phyloP scores from a whole-genome alignment of 2,329 filamentous ascomycete genomes.

The Penicillium vulpinum region DNA sequence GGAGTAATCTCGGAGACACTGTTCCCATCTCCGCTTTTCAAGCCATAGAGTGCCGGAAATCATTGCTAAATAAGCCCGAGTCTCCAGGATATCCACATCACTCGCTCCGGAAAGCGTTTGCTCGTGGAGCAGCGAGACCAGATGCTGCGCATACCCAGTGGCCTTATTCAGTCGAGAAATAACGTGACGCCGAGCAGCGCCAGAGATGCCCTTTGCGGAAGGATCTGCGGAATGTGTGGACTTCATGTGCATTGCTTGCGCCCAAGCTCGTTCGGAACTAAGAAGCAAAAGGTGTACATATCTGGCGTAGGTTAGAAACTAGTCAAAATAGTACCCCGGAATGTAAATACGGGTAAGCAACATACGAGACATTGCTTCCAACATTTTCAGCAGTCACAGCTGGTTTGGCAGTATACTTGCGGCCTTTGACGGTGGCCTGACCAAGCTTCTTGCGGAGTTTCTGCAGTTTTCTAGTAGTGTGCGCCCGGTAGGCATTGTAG shows the following conservation, averaged over 20 bases:
- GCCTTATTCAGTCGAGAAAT: constrained; percentile 84
- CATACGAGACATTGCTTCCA: constrained; percentile 72
- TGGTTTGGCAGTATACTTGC: constrained; percentile 75
- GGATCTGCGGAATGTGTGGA: constrained; percentile 75
- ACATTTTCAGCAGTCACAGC: constrained; percentile 74
- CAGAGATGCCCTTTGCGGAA: constrained; percentile 69
- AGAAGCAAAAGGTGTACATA: constrained; percentile 78
- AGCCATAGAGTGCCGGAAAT: constrained; percentile 76
- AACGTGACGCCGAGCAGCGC: constrained; percentile 81
- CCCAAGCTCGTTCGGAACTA: constrained; percentile 88
- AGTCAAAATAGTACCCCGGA: constrained; percentile 7
- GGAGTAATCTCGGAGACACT: constrained; percentile 73
- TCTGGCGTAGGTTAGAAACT: constrained; percentile 47
- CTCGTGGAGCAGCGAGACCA: constrained; percentile 67
- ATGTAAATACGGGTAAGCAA: constrained; percentile 6
- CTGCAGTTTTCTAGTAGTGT: constrained; percentile 77
- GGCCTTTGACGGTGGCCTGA: constrained; percentile 77
- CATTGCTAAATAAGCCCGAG: constrained; percentile 76
- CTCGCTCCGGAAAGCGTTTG: constrained; percentile 64
- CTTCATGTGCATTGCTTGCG: constrained; percentile 94
- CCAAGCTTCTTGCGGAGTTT: constrained; percentile 82
- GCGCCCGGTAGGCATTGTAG: constrained; percentile 78
- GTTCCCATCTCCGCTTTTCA: constrained; percentile 83
- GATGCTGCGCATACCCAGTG: constrained; percentile 64
- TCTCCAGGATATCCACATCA: constrained; percentile 75